phyloP scores from a whole-genome alignment of 371 early-diverging fungal species.

The Syncephalastrum contaminatum region DNA sequence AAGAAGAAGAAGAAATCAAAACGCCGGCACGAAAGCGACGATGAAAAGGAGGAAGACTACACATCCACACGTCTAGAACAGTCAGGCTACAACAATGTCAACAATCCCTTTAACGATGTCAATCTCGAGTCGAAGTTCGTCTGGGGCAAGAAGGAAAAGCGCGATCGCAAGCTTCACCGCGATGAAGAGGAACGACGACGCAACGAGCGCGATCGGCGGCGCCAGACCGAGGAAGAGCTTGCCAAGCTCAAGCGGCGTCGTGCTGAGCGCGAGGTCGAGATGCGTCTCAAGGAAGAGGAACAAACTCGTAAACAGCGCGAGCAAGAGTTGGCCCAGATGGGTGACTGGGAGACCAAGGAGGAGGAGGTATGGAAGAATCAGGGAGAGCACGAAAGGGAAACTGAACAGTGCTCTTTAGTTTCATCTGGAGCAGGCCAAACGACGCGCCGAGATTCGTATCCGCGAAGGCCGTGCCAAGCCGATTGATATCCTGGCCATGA shows the following conservation, averaged over 20 bases:
- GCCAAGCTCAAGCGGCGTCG: constrained; percentile 79
- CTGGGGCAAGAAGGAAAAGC: constrained; percentile 71
- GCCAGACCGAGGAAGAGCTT: constrained; percentile 76
- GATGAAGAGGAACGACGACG: constrained; percentile 54
- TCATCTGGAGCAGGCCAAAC: constrained; percentile 86
- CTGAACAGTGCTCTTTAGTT: constrained; percentile 44
- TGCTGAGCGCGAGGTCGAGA: constrained; percentile 80
- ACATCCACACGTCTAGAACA: constrained; percentile 24
- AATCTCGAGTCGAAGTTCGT: constrained; percentile 85
- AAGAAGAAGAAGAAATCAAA: constrained; percentile 21
- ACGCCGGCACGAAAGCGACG: constrained; percentile 14
- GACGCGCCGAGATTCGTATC: constrained; percentile 89
- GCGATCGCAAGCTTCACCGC: constrained; percentile 70
- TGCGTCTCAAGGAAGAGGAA: constrained; percentile 82
- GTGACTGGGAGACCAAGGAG: constrained; percentile 95
- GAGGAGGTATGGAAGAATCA: constrained; percentile 54
- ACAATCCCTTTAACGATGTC: constrained; percentile 83
- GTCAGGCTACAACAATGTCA: constrained; percentile 67
- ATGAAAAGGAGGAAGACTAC: constrained; percentile 14
- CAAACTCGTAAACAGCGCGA: constrained; percentile 71
- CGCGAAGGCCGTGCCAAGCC: constrained; percentile 86
- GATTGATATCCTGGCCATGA: constrained; percentile 92
- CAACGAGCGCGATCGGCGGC: constrained; percentile 63
- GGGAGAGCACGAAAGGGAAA: background rate
- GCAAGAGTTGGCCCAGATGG: constrained; percentile 80